A percentile compares a stretch with the other conserved stretches of the same genome.
Evolutionary conservation across 164 flowering plant genomes (phyloP).

Genomic region (Saururus chinensis): DNA sequence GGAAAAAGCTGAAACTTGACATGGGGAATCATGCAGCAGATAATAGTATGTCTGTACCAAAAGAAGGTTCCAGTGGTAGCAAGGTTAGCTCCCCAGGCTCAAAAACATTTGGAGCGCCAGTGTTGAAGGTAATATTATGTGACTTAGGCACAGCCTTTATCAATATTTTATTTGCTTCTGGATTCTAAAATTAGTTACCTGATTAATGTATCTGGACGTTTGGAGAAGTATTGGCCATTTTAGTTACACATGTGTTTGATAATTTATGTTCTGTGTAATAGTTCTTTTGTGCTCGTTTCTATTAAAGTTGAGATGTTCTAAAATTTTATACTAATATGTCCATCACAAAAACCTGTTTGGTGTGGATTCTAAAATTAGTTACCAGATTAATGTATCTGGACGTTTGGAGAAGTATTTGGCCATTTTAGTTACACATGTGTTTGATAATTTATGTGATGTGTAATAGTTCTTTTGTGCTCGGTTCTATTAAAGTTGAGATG

Average conservation of each 20-base stretch:
- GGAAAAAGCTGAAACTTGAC: constrained; percentile 13
- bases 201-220: background rate
- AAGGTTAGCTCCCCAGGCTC: constrained; percentile 16
- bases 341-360: too few species aligned
- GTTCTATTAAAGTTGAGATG: background rate
- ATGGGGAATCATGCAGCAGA: constrained; percentile 10
- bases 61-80: constrained; percentile 17
- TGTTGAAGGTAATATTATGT: constrained; percentile 39
- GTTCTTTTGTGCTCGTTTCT: background rate
- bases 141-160: background rate
- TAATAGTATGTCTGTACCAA: constrained; percentile 12
- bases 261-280: background rate
- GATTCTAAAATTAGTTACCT: background rate
- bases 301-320: background rate
- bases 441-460: background rate
- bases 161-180: background rate
- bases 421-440: background rate
- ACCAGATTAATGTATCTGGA: background rate
- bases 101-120: constrained; percentile 41
- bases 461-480: background rate
- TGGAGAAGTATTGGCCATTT: background rate
- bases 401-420: background rate
- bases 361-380: background rate
- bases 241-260: background rate
- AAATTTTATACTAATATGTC: too few species aligned